A percentile compares a stretch with the other conserved stretches of the same genome.
Conservation (phyloP, 202 grass and related monocot genomes). For the Eragrostis tef region DNA sequence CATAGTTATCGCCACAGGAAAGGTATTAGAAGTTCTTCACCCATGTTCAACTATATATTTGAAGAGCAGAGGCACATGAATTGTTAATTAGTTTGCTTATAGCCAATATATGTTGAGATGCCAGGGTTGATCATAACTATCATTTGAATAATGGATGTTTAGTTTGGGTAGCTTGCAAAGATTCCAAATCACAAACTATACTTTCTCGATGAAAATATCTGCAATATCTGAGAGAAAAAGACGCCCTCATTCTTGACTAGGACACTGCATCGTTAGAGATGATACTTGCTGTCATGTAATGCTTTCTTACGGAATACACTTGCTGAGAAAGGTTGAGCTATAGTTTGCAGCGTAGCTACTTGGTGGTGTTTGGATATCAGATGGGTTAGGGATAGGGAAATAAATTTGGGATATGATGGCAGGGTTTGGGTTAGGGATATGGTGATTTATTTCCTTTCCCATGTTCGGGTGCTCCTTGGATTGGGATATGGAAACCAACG, state of each 20-base stretch:
- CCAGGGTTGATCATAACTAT: not conserved
- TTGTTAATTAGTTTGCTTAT: slow-evolving; percentile 7
- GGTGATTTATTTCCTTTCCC: too few species aligned
- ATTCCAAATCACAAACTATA: slow-evolving; percentile 12
- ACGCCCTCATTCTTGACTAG: not conserved
- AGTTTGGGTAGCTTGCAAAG: not conserved
- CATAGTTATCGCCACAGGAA: slow-evolving; percentile 93
- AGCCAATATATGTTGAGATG: slow-evolving; percentile 4
- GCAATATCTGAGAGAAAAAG: not conserved
- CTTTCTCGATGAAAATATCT: not conserved
- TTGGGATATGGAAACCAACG: too few species aligned
- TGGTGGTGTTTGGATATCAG: not conserved
- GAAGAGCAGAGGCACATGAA: not conserved
- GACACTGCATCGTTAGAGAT: not conserved
- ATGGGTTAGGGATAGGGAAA: too few species aligned
- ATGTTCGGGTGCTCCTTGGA: too few species aligned
- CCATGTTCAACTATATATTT: slow-evolving; percentile 10
- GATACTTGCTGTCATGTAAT: not conserved
- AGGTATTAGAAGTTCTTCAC: slow-evolving; percentile 58
- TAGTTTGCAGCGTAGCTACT: not conserved
- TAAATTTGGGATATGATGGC: too few species aligned
- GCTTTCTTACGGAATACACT: slow-evolving; percentile 7
- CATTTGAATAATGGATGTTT: not conserved
- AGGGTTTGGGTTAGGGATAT: too few species aligned
- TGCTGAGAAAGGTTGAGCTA: slow-evolving; percentile 5